Base-by-base conservation (phyloP, 139 green algal genomes). In the Coelastrella sp. region DNA sequence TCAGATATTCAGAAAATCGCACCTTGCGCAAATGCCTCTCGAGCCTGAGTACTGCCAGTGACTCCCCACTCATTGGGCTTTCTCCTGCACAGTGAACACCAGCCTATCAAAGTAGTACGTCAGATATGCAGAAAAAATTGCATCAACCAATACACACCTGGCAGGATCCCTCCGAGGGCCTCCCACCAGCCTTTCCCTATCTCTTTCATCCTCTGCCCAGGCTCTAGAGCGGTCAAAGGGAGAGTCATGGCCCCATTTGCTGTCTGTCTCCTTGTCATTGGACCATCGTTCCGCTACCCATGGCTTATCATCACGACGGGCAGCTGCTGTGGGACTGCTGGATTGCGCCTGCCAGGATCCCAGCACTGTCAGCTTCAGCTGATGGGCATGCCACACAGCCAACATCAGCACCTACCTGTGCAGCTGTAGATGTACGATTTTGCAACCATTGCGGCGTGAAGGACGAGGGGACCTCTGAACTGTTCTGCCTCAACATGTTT, bases 221-320 rank as follows among this genome's bases (percentile, higher is more conserved):
- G 30, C 51, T 4, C 38, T 17, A 53, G 53, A 17, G 34, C 38
- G 23, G 37, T 68, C 60, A 68, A 60, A 38, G 7, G 53, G 21
- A 53, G 76, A 34, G n/a, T 68, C 38, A 35, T 67, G 50, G 25
- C 34, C 37, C 76, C 76, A 83, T 69, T 83, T 83, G 76, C 57
- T 71, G 76, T 83, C 76, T 17, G 13, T 11, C 2, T 57, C 76
- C 37, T 83, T 69, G 9, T 83, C 51, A 30, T 25, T 68, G 48
- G 53, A 37, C 76, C 76, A 83, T 4, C 76, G 32, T 25, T 83
- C 76, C 34, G 76, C 23, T 9, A 83, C 76, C 76, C 76, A 83
- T 17, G 57, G 76, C 76, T 83, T 83, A 6, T 83, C 76, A 19
- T 83, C 57, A 38, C 53, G 76, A 4, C 76, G 76, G 9, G 38